Evolutionary conservation across 2,329 filamentous ascomycete species (phyloP), one percentile per base, ranked within the genome.

Genomic region (Cercospora zeae-maydis): DNA sequence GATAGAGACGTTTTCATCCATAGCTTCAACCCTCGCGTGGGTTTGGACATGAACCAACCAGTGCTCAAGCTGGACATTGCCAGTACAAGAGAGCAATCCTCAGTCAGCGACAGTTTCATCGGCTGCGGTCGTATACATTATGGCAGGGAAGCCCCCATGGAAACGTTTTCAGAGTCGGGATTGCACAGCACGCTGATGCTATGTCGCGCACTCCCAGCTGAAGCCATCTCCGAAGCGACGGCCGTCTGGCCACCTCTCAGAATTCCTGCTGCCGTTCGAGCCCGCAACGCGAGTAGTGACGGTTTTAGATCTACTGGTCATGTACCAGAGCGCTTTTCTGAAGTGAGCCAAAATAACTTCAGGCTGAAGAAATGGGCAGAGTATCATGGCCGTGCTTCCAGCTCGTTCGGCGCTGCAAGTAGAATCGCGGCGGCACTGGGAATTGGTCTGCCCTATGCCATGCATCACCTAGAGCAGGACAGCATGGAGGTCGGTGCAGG

Each of bases 291-390:
- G 34, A 78, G 78, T n/a, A 73, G 77, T 0, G 73, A 76, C 51
- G 75, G 79, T 5, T 82, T 79, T 64, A 75, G 76, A 11, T 77
- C 79, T 31, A 70, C 70, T 19, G 79, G 76, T 1, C 81, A 83
- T 63, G 78, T 78, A 34, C 85, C 89, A 3, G 76, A 75, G 10
- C 75, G 73, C 2, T 79, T 86, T 4, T 77, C 76, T 2, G 83
- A 93, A 62, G 81, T 91, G 14, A 91, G 86, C 3, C 83, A 91
- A 53, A 81, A 82, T 14, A 85, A 86, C 0, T 96, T 96, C 72
- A 83, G 90, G 7, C 82, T 96, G 33, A 83, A 88, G 42, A 86
- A 87, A 64, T 95, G 90, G 90, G 85, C 92, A 74, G 85, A 92
- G 63, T 88, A 90, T 77, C 67, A 63, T 14, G 69, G 71, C 13